phyloP scores from a whole-genome alignment of 495 filamentous ascomycete species.

The Aspergillus bridgeri region DNA sequence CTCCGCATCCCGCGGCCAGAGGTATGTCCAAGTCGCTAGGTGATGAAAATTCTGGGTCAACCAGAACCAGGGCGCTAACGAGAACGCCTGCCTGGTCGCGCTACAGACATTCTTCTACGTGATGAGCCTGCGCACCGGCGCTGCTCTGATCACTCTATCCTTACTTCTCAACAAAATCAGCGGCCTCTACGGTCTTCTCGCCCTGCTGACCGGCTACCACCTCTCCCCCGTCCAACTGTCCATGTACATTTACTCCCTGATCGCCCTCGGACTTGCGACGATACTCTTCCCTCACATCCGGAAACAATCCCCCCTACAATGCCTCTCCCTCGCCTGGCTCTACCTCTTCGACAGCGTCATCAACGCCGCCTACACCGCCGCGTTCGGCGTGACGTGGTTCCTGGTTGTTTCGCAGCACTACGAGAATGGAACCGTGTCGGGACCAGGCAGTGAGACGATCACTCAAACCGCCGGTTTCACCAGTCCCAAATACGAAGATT shows the following conservation, averaged over 20 bases:
- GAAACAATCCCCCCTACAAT: conserved; percentile 63
- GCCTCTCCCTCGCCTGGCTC: conserved; percentile 67
- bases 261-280: conserved; percentile 57
- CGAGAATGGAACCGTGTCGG: conserved; percentile 37
- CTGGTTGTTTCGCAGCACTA: conserved; percentile 59
- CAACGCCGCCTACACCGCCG: conserved; percentile 72
- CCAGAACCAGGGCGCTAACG: conserved; percentile 13
- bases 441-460: conserved; percentile 51
- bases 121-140: conserved; percentile 81
- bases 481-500: conserved; percentile 59
- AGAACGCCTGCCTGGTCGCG: conserved; percentile 12
- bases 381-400: conserved; percentile 83
- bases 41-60: background rate
- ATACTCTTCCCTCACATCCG: conserved; percentile 69
- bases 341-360: conserved; percentile 77
- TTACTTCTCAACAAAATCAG: conserved; percentile 85
- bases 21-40: conserved; percentile 32
- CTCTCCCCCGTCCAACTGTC: conserved; percentile 67
- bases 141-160: conserved; percentile 73
- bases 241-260: conserved; percentile 81
- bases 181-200: conserved; percentile 83
- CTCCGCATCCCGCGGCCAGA: conserved; percentile 58
- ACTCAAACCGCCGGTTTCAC: conserved; percentile 67
- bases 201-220: conserved; percentile 69
- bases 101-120: conserved; percentile 73